Evolutionary conservation across 768 basidiomycete genomes (phyloP).

Genomic region (Gloeostereum incarnatum): DNA sequence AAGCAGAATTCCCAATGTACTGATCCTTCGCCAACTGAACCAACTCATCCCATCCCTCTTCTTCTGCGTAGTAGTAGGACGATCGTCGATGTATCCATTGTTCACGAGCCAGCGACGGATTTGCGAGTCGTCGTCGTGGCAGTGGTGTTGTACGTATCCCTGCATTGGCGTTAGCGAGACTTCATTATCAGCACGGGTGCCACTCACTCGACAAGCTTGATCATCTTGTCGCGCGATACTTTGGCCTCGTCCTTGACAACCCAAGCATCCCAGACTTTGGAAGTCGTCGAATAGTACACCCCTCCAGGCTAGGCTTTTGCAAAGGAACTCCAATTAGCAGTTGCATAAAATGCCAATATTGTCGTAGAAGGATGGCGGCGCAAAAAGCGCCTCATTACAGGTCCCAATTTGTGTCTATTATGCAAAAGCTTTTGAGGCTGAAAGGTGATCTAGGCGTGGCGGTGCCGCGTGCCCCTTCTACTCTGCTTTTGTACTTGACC

Average conservation of each 20-base stretch:
- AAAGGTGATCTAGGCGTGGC: too few relatives aligned
- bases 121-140: slow-evolving; percentile 37
- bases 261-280: slow-evolving; percentile 61
- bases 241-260: slow-evolving; percentile 67
- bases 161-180: background rate
- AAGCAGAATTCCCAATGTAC: slow-evolving; percentile 22
- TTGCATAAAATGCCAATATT: too few relatives aligned
- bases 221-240: slow-evolving; percentile 64
- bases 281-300: slow-evolving; percentile 57
- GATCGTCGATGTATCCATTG: slow-evolving; percentile 48
- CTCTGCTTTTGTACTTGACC: too few relatives aligned
- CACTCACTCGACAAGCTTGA: slow-evolving; percentile 60
- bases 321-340: too few relatives aligned
- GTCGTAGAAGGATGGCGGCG: too few relatives aligned
- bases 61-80: slow-evolving; percentile 48
- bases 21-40: slow-evolving; percentile 64
- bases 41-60: slow-evolving; percentile 77
- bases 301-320: too few relatives aligned
- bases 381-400: too few relatives aligned
- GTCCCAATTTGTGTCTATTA: too few relatives aligned
- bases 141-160: background rate
- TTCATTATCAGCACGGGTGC: too few relatives aligned
- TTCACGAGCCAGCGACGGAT: slow-evolving; percentile 68
- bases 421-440: too few relatives aligned
- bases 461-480: too few relatives aligned